Conservation (phyloP, 1,284 basidiomycete species). For the Malassezia restricta region DNA sequence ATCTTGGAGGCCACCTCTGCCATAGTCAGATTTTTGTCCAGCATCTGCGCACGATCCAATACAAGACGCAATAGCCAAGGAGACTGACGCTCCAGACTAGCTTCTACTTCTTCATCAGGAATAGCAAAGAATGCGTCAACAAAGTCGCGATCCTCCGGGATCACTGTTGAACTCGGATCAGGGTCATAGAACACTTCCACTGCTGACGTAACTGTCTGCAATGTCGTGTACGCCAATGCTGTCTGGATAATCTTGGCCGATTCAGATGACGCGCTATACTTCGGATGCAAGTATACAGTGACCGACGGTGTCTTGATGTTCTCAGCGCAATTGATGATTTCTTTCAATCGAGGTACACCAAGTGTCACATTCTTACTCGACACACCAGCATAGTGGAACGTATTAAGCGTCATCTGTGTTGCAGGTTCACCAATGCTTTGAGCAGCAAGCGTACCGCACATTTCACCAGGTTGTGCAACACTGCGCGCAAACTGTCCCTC, state of each 20-base stretch:
- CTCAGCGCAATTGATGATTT: conserved; percentile 96
- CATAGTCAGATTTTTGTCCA: conserved; percentile 93
- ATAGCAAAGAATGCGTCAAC: conserved; percentile 99
- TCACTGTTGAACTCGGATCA: conserved; percentile 76
- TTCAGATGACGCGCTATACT: conserved; percentile 48
- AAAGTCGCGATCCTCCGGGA: conserved; percentile 89
- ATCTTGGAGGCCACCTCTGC: conserved; percentile 86
- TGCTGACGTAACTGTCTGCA: conserved; percentile 84
- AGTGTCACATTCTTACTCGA: conserved; percentile 98
- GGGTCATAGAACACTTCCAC: conserved; percentile 99
- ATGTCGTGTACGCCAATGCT: conserved; percentile 82
- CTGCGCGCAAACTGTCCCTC: conserved; percentile 63
- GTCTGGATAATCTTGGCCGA: conserved; percentile 76
- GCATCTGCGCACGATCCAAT: conserved; percentile 92
- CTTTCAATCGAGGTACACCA: conserved; percentile 93
- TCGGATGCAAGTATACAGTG: conserved; percentile 59
- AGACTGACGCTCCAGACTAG: conserved; percentile 78
- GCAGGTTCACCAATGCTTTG: conserved; percentile 99
- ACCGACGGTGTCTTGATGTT: conserved; percentile 97
- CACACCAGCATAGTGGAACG: conserved; percentile 95
- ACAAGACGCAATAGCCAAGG: conserved; percentile 95
- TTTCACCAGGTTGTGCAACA: conserved; percentile 84
- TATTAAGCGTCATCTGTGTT: conserved; percentile 99
- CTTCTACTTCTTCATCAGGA: conserved; percentile 89
- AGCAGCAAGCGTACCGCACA: conserved; percentile 95